phyloP scores from a whole-genome alignment of 306 rosid species.

The Vigna hirtella region DNA sequence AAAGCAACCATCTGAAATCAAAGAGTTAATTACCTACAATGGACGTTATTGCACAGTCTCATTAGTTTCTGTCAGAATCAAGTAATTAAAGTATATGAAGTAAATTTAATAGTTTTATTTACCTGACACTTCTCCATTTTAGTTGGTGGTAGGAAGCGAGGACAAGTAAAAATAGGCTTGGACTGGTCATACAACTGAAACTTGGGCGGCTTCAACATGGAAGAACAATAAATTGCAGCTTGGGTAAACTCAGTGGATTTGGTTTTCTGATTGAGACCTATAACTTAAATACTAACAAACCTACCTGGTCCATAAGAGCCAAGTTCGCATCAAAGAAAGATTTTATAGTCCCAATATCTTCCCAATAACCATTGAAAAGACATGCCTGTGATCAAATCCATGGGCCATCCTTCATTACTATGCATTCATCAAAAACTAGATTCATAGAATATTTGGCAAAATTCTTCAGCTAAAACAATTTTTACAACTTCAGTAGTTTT shows the following conservation, averaged over 20 bases:
- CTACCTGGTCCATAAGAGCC: slow-evolving; percentile 61
- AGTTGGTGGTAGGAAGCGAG: slow-evolving; percentile 59
- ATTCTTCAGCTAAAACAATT: slow-evolving; percentile 15
- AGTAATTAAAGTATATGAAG: slow-evolving; percentile 18
- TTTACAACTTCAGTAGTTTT: not conserved
- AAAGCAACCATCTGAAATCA: slow-evolving; percentile 65
- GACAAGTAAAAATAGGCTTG: slow-evolving; percentile 55
- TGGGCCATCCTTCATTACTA: slow-evolving; percentile 36
- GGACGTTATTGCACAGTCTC: slow-evolving; percentile 42
- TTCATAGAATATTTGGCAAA: slow-evolving; percentile 2
- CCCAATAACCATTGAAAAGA: slow-evolving; percentile 63
- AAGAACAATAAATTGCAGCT: slow-evolving; percentile 42
- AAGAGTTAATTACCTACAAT: slow-evolving; percentile 59
- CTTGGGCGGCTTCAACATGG: slow-evolving; percentile 55
- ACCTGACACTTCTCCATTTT: slow-evolving; percentile 61
- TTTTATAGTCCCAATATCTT: slow-evolving; percentile 66
- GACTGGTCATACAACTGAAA: slow-evolving; percentile 62
- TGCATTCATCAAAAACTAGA: slow-evolving; percentile 36
- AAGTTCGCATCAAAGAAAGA: slow-evolving; percentile 65
- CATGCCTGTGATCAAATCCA: slow-evolving; percentile 53
- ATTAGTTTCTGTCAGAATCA: slow-evolving; percentile 46
- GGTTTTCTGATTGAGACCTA: slow-evolving; percentile 21
- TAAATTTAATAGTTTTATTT: slow-evolving; percentile 34
- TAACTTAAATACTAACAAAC: slow-evolving; percentile 38
- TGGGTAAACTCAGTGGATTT: slow-evolving; percentile 14